Percentiles rank a stretch among this genome's conserved stretches.
Evolutionary conservation across 1,284 basidiomycete genomes (phyloP).

Genomic region (Melanopsichium pennsylvanicum): DNA sequence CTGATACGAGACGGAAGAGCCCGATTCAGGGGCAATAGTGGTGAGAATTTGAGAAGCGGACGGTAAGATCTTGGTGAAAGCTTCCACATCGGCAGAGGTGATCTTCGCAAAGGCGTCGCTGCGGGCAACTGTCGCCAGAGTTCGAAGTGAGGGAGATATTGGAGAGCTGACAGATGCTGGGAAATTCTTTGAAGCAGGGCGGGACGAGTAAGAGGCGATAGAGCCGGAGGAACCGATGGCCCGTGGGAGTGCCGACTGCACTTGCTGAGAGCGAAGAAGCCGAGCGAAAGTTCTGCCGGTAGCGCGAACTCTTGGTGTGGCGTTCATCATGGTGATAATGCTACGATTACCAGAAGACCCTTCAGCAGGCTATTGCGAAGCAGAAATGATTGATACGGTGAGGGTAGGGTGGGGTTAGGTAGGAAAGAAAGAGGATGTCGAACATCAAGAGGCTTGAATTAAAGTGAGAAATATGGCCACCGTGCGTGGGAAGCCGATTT

Average conservation of each 20-base stretch:
- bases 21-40: slow-evolving; percentile 66
- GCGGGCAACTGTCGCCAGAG: slow-evolving; percentile 70
- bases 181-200: background rate
- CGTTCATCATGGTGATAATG: slow-evolving; percentile 9
- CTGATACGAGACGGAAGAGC: slow-evolving; percentile 33
- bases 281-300: slow-evolving; percentile 18
- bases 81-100: slow-evolving; percentile 68
- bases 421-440: background rate
- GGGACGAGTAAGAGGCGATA: slow-evolving; percentile 13
- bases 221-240: slow-evolving; percentile 23
- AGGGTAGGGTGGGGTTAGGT: background rate
- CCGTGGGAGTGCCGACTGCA: slow-evolving; percentile 14
- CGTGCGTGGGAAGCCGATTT: background rate
- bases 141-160: slow-evolving; percentile 8
- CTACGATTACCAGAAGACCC: too few relatives aligned
- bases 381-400: background rate
- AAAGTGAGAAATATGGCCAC: background rate
- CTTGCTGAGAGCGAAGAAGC: slow-evolving; percentile 12
- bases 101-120: slow-evolving; percentile 68
- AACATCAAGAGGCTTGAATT: too few relatives aligned
- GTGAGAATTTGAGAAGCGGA: slow-evolving; percentile 68
- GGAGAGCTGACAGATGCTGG: too few relatives aligned
- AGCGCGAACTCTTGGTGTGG: slow-evolving; percentile 16
- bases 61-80: slow-evolving; percentile 68
- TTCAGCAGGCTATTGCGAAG: background rate